These are phyloP conservation scores for Sordaria brevicollis DNA, from an alignment of 495 filamentous ascomycete species.

Conservation along the genomic window DNA sequence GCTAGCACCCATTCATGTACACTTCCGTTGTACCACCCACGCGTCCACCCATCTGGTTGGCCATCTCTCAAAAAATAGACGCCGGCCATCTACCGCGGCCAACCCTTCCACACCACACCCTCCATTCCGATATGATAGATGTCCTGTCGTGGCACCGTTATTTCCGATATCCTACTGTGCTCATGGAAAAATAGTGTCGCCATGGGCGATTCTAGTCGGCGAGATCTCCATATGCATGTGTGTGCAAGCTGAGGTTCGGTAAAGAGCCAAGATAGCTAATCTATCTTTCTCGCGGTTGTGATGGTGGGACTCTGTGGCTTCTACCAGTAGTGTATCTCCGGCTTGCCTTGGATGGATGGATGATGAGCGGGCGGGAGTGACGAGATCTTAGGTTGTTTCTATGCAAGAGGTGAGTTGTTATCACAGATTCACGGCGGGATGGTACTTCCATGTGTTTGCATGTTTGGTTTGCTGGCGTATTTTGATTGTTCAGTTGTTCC, in stretches of 20 bases:
- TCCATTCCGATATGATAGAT: too few species aligned
- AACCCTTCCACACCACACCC: neutral
- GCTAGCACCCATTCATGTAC: neutral
- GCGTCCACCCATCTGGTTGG: neutral
- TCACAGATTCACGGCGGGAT: neutral
- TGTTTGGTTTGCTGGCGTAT: neutral
- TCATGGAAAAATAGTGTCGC: too few species aligned
- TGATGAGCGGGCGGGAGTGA: neutral
- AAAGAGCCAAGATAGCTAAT: too few species aligned
- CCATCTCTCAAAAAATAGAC: constrained; percentile 5
- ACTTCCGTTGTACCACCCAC: neutral
- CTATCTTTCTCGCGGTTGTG: too few species aligned
- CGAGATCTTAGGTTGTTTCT: neutral
- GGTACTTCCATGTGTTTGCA: neutral
- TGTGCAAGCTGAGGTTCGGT: too few species aligned
- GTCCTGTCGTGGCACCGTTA: too few species aligned
- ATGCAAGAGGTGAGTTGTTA: neutral
- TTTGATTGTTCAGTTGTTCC: neutral
- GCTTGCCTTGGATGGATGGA: too few species aligned
- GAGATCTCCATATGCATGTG: too few species aligned
- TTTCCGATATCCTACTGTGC: too few species aligned
- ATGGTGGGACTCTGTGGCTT: too few species aligned
- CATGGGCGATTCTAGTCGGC: too few species aligned
- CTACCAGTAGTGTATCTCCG: too few species aligned
- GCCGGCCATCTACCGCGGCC: constrained; percentile 16